A percentile compares a stretch with the other conserved stretches of the same genome.
phyloP scores from a whole-genome alignment of 495 filamentous ascomycete species.

The Talaromyces thailandensis region DNA sequence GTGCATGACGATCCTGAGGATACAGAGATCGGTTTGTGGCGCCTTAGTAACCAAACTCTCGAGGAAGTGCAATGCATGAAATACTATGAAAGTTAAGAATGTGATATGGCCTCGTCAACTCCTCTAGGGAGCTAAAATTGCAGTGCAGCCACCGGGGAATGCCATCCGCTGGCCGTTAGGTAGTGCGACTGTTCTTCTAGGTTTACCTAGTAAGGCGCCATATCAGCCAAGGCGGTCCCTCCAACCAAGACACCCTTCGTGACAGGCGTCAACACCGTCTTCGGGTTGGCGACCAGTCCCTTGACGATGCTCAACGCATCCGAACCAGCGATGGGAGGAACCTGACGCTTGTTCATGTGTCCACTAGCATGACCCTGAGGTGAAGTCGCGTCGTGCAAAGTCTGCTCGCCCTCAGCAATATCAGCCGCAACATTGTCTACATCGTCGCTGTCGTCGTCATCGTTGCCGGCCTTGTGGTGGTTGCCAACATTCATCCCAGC shows the following conservation, averaged over 20 bases:
- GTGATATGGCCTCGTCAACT: background rate
- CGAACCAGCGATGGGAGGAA: slow-evolving; percentile 5
- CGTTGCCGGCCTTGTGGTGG: background rate
- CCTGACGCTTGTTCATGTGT: background rate
- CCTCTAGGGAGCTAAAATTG: background rate
- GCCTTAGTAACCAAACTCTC: too few species aligned
- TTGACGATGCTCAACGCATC: slow-evolving; percentile 3
- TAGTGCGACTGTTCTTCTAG: too few species aligned
- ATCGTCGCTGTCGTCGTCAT: background rate
- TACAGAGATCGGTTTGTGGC: too few species aligned
- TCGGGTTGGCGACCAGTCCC: background rate
- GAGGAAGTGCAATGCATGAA: too few species aligned
- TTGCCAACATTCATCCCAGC: background rate
- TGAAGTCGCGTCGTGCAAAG: background rate
- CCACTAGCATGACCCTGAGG: background rate
- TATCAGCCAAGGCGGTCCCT: background rate
- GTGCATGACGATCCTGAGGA: too few species aligned
- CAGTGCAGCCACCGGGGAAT: too few species aligned
- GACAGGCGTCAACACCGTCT: background rate
- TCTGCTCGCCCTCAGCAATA: background rate
- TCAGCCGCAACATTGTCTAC: background rate
- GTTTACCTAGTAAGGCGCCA: background rate
- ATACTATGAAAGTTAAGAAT: too few species aligned
- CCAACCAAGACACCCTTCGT: background rate
- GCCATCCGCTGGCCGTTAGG: too few species aligned